Evolutionary conservation across 2,329 filamentous ascomycete species (phyloP).

Genomic region (Cladosporium austrohemisphaericum): DNA sequence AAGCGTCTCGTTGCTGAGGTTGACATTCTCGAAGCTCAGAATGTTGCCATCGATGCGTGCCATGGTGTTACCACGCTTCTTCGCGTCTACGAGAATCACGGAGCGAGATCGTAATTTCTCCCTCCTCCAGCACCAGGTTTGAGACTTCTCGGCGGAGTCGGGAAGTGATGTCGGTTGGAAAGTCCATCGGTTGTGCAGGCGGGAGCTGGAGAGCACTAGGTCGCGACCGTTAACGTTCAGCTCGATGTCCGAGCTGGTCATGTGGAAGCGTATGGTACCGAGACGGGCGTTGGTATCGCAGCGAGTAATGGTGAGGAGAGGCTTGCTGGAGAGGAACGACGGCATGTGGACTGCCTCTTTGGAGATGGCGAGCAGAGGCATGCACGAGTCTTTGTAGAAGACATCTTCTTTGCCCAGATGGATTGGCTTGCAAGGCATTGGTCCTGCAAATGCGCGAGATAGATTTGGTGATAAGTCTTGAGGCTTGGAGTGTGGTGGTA

Average conservation of each 20-base stretch:
- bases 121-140: constrained; percentile 21
- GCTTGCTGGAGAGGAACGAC: constrained; percentile 17
- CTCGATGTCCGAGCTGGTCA: constrained; percentile 20
- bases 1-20: constrained; percentile 19
- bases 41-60: constrained; percentile 23
- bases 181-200: constrained; percentile 22
- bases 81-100: constrained; percentile 21
- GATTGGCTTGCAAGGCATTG: constrained; percentile 19
- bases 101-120: constrained; percentile 17
- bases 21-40: constrained; percentile 20
- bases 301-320: constrained; percentile 19
- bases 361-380: constrained; percentile 19
- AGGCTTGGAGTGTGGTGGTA: constrained; percentile 24
- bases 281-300: constrained; percentile 14
- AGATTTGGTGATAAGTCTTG: constrained; percentile 21
- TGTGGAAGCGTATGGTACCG: constrained; percentile 21
- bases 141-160: constrained; percentile 3
- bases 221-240: constrained; percentile 18
- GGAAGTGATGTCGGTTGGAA: constrained; percentile 18
- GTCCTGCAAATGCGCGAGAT: constrained; percentile 16
- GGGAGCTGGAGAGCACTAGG: constrained; percentile 17
- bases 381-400: constrained; percentile 15
- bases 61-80: constrained; percentile 19
- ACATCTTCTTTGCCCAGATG: constrained; percentile 20
- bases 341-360: constrained; percentile 21